Base-by-base conservation (phyloP, 2,329 filamentous ascomycete species). In the Cercospora sesami region DNA sequence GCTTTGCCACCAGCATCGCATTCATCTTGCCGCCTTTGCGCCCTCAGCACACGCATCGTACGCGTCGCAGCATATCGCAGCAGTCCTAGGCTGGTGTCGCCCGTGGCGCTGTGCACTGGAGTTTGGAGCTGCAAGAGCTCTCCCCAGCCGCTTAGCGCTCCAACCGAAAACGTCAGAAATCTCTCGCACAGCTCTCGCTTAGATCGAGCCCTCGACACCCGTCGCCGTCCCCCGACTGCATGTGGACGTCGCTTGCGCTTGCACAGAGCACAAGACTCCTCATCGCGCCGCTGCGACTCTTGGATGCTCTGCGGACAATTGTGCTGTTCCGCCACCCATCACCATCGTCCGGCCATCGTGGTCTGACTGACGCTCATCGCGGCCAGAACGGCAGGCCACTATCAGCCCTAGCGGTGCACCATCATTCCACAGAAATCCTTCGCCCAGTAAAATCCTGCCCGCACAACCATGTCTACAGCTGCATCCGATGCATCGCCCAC, bases 391-490 rank as follows among this genome's bases (percentile, higher is more conserved):
- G 9, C 55, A 16, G 55, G n/a, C 28, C 31, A n/a, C 28, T 33
- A 18, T 33, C 55, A 18, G 55, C 55, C 55, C 18, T 33, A 59
- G 30, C 55, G n/a, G 55, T 36, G 55, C 55, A 36, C 55, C 14
- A 31, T 31, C 55, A 33, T 59, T 36, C 55, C 55, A 33, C 28
- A 59, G 55, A 18, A 42, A 64, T 64, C 62, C 62, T 58, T 58
- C 62, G 61, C 61, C 61, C 61, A 48, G 62, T 21, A 28, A 53
- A 51, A 53, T 48, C 48, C 60, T 51, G 30, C 61, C 30, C 45
- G 45, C 53, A 33, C 48, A 30, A 64, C 62, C 62, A 64, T 58
- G 51, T 58, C 51, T 36, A 59, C 53, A 58, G 31, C 62, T 58
- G 51, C 62, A 26, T 58, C 62, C 18, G 33, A 23, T 45, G 51